phyloP scores from a whole-genome alignment of 2,329 filamentous ascomycete genomes.

The Acarospora socialis region DNA sequence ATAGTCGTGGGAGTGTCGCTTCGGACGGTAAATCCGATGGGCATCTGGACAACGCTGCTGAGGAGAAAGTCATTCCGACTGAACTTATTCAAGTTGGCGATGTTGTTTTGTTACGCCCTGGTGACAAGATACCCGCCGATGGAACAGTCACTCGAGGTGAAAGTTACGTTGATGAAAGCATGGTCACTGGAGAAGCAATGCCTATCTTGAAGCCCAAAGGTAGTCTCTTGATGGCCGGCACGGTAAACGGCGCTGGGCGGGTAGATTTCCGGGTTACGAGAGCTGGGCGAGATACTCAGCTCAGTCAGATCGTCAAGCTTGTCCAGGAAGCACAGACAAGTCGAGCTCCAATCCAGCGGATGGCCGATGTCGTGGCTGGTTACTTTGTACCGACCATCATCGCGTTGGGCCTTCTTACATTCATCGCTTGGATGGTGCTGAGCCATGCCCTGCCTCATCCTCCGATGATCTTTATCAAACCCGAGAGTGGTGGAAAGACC shows the following conservation, averaged over 20 bases:
- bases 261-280: slow-evolving; percentile 86
- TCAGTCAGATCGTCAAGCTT: slow-evolving; percentile 96
- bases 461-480: slow-evolving; percentile 73
- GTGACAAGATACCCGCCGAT: slow-evolving; percentile 93
- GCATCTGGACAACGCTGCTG: slow-evolving; percentile 43
- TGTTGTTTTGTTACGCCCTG: slow-evolving; percentile 80
- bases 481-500: slow-evolving; percentile 71
- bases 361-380: slow-evolving; percentile 81
- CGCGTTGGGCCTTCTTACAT: slow-evolving; percentile 68
- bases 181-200: slow-evolving; percentile 96
- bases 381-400: slow-evolving; percentile 91
- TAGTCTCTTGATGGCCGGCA: slow-evolving; percentile 72
- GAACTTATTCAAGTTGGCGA: slow-evolving; percentile 91
- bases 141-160: slow-evolving; percentile 76
- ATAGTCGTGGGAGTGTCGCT: slow-evolving; percentile 22
- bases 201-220: slow-evolving; percentile 81
- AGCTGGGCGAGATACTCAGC: slow-evolving; percentile 85
- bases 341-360: slow-evolving; percentile 81
- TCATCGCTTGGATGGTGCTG: slow-evolving; percentile 84
- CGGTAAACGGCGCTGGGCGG: slow-evolving; percentile 85
- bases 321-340: slow-evolving; percentile 95
- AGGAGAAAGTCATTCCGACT: slow-evolving; percentile 77
- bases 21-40: slow-evolving; percentile 31
- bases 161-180: slow-evolving; percentile 91
- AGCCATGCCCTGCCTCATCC: slow-evolving; percentile 73